Conservation (phyloP, 2,329 filamentous ascomycete species). For the Xylariaceae sp. region DNA sequence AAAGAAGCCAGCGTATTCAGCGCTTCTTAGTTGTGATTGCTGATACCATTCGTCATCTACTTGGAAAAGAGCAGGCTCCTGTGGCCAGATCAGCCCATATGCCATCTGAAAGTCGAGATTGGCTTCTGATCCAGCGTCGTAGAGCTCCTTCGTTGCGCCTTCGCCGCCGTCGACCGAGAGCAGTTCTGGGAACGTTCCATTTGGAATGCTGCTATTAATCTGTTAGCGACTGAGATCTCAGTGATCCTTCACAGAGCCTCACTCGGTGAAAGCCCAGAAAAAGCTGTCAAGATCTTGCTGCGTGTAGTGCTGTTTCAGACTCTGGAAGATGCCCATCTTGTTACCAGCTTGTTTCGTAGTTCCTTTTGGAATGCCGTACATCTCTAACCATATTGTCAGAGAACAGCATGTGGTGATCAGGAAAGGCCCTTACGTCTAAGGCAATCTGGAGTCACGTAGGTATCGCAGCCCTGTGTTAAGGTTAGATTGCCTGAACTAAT, state of each 20-base stretch:
- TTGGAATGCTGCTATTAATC: conserved; percentile 43
- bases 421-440: conserved; percentile 33
- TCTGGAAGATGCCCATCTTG: conserved; percentile 51
- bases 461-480: conserved; percentile 34
- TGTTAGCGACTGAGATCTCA: not conserved
- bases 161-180: conserved; percentile 47
- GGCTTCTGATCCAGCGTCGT: conserved; percentile 47
- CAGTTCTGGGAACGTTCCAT: conserved; percentile 47
- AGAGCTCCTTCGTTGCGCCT: conserved; percentile 35
- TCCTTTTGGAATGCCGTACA: conserved; percentile 48
- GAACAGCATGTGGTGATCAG: not conserved
- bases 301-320: conserved; percentile 49
- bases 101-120: conserved; percentile 57
- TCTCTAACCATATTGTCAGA: conserved; percentile 18
- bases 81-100: conserved; percentile 59
- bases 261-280: conserved; percentile 43
- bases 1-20: conserved; percentile 42
- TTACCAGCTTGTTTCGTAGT: conserved; percentile 44
- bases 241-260: not conserved
- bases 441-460: conserved; percentile 39
- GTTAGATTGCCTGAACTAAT: conserved; percentile 33
- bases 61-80: conserved; percentile 54
- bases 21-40: conserved; percentile 30
- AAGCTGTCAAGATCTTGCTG: conserved; percentile 49
- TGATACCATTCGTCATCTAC: conserved; percentile 55